Base-by-base conservation (phyloP, 2,329 filamentous ascomycete species). In the Cercospora beticola region DNA sequence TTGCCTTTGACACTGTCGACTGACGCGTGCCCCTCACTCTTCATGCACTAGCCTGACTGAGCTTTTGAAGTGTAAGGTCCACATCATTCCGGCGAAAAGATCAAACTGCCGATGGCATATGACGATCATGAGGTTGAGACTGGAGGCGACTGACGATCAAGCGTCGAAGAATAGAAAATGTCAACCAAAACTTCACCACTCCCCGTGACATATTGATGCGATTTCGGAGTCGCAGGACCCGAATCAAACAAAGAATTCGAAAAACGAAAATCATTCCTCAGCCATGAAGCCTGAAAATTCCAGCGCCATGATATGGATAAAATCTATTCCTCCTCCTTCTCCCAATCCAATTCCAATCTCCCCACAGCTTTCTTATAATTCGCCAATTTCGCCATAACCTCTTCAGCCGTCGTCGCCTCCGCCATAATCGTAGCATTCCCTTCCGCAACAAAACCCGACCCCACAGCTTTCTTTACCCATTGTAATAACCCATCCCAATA, bases 401-500 rank as follows among this genome's bases (percentile, higher is more conserved):
- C 89, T 58, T 92, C 88, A 1, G 91, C 86, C 61, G 85, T 87
- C 74, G 84, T 85, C 5, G 92, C 93, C 77, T 94, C 91, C 1
- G 90, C 88, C 73, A 98, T 81, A 71, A 98, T 98, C 12, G 86
- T 83, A 59, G 86, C 87, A 80, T 93, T 94, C 26, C 83, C 87
- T 40, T 84, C 80, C 65, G 86, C 86, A 61, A 99, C 89, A 76
- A 97, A 98, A 0, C 92, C 92, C 69, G 90, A 86, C 65, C 86
- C 82, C 3, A 94, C 90, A 9, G 91, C 89, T 72, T 87, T 91
- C 76, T 86, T 84, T 68, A 97, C 88, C 94, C 94, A 97, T 62
- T 86, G 81, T 67, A 97, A 80, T 71, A 98, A 83, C 0, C 93
- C 93, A 79, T 96, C 91, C 87, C 94, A 99, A 81, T 97, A 98